Evolutionary conservation across 2,329 filamentous ascomycete species (phyloP).

Genomic region (Trichophyton mentagrophytes): DNA sequence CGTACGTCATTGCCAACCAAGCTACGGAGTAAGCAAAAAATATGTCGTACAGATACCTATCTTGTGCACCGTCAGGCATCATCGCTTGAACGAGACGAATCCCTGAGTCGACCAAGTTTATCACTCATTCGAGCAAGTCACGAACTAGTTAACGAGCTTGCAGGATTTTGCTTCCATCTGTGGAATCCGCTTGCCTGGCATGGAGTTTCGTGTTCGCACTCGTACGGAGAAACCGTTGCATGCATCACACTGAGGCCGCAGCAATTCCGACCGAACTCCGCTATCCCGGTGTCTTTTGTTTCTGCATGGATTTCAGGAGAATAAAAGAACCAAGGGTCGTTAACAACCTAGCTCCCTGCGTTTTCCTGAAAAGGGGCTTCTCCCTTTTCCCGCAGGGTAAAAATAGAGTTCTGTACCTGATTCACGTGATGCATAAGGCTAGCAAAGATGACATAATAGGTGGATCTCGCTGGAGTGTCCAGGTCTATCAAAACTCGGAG

Average conservation of each 20-base stretch:
- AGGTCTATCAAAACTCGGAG: too few species aligned
- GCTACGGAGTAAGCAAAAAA: not conserved
- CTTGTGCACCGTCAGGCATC: not conserved
- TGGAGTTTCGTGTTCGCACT: not conserved
- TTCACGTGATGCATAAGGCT: not conserved
- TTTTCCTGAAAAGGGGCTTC: not conserved
- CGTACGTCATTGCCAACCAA: not conserved
- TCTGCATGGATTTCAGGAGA: not conserved
- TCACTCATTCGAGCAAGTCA: not conserved
- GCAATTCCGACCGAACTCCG: not conserved
- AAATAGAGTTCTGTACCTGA: not conserved
- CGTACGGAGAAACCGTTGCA: not conserved
- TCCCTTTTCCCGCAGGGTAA: not conserved
- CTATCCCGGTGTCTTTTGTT: not conserved
- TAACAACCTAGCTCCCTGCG: not conserved
- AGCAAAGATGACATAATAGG: too few species aligned
- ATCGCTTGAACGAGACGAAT: not conserved
- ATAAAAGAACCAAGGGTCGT: not conserved
- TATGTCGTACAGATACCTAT: not conserved
- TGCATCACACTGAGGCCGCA: not conserved
- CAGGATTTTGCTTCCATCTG: not conserved
- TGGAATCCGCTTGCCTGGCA: not conserved
- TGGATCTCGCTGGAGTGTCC: too few species aligned
- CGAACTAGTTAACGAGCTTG: not conserved
- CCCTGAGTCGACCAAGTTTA: not conserved